phyloP scores from a whole-genome alignment of 1,284 basidiomycete genomes.

The Ganoderma lingzhi region DNA sequence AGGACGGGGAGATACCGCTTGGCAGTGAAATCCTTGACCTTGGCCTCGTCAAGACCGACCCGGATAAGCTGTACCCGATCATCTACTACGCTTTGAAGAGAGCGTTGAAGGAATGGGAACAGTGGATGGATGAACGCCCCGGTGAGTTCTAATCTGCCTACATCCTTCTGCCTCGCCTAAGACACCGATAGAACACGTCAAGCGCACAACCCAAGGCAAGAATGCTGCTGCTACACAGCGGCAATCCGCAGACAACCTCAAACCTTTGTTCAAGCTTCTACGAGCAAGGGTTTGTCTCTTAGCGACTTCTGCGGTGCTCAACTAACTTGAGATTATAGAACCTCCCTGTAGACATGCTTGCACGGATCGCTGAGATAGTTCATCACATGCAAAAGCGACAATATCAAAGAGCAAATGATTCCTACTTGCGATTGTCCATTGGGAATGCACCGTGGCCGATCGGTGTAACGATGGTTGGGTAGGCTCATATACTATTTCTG shows the following conservation, averaged over 20 bases:
- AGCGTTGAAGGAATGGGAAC: conserved; percentile 95
- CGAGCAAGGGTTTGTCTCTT: conserved; percentile 76
- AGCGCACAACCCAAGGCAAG: conserved; percentile 91
- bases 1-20: conserved; percentile 61
- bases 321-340: conserved; percentile 49
- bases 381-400: conserved; percentile 95
- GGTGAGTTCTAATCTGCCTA: conserved; percentile 53
- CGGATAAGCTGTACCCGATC: conserved; percentile 96
- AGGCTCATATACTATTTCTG: conserved; percentile 13
- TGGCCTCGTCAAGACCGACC: conserved; percentile 86
- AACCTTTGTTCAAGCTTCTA: conserved; percentile 93
- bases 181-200: conserved; percentile 66
- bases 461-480: conserved; percentile 99
- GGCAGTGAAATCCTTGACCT: conserved; percentile 75
- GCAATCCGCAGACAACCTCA: conserved; percentile 95
- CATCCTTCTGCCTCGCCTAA: not conserved
- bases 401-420: conserved; percentile 96
- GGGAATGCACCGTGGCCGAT: conserved; percentile 99
- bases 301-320: not conserved
- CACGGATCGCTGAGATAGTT: conserved; percentile 93
- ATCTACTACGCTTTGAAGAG: conserved; percentile 97
- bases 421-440: conserved; percentile 95
- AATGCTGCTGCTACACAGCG: conserved; percentile 95
- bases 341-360: conserved; percentile 86
- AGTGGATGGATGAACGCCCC: conserved; percentile 91